A percentile compares a stretch with the other conserved stretches of the same genome.
Conservation (phyloP, 2,329 filamentous ascomycete genomes). For the Anthostomella pinea region DNA sequence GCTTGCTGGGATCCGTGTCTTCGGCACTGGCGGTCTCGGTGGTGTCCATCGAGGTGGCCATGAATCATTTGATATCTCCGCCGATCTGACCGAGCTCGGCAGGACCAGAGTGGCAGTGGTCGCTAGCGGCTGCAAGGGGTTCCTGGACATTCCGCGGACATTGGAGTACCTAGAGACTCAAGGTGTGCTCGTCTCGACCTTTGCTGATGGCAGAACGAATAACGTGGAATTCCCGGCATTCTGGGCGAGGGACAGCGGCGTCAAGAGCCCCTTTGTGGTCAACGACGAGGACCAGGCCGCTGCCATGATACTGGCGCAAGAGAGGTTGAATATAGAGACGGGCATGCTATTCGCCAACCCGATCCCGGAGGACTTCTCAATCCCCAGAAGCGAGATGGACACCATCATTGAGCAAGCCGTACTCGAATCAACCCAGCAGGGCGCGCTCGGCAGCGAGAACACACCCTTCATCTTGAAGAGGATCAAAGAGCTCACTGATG, state of each 20-base stretch:
- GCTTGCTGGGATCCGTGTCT: constrained; percentile 83
- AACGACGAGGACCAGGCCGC: constrained; percentile 78
- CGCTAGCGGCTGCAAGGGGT: constrained; percentile 91
- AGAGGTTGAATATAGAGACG: constrained; percentile 67
- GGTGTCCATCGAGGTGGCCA: constrained; percentile 91
- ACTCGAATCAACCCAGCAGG: constrained; percentile 59
- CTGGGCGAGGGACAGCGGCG: constrained; percentile 83
- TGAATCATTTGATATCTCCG: constrained; percentile 86
- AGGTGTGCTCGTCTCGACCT: constrained; percentile 82
- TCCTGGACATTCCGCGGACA: constrained; percentile 86
- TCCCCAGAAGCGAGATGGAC: constrained; percentile 70
- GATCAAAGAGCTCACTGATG: constrained; percentile 74
- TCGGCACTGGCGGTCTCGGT: constrained; percentile 91
- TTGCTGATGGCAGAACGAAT: constrained; percentile 74
- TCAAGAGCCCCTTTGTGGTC: constrained; percentile 74
- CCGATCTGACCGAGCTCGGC: constrained; percentile 90
- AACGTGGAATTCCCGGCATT: constrained; percentile 87
- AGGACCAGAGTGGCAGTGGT: constrained; percentile 85
- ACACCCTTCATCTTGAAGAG: constrained; percentile 80
- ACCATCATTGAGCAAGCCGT: constrained; percentile 66
- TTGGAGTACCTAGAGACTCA: constrained; percentile 73
- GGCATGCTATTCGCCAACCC: constrained; percentile 89
- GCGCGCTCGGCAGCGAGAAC: constrained; percentile 70
- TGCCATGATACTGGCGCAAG: constrained; percentile 80
- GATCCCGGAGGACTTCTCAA: constrained; percentile 66